A percentile compares a stretch with the other conserved stretches of the same genome.
These are phyloP conservation scores for Cercospora beticola DNA, from an alignment of 2,329 filamentous ascomycete genomes.

Conservation along the genomic window DNA sequence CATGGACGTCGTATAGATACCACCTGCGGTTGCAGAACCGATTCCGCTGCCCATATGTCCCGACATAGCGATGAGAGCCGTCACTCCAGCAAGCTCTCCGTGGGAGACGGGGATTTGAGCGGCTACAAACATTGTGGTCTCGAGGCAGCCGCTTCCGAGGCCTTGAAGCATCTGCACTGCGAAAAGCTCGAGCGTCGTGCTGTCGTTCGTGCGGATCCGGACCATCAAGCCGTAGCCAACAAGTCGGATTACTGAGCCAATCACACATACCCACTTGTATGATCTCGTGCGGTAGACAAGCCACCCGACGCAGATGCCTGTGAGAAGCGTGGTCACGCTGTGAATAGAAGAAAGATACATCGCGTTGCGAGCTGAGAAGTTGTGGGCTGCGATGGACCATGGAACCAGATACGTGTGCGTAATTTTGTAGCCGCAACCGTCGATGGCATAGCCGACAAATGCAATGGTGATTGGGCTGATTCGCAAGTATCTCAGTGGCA, in stretches of 20 bases:
- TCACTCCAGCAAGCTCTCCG: slow-evolving; percentile 50
- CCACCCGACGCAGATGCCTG: slow-evolving; percentile 43
- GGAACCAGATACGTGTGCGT: slow-evolving; percentile 53
- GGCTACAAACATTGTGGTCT: slow-evolving; percentile 34
- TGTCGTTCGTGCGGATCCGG: slow-evolving; percentile 47
- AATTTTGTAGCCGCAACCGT: slow-evolving; percentile 46
- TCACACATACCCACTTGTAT: slow-evolving; percentile 51
- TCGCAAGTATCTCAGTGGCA: slow-evolving; percentile 50
- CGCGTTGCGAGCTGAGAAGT: slow-evolving; percentile 43
- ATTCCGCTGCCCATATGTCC: slow-evolving; percentile 43
- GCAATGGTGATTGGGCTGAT: slow-evolving; percentile 47
- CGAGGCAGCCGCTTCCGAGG: slow-evolving; percentile 49
- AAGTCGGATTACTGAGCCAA: slow-evolving; percentile 45
- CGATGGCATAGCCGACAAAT: slow-evolving; percentile 43
- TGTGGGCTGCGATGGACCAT: slow-evolving; percentile 48
- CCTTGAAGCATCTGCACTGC: slow-evolving; percentile 52
- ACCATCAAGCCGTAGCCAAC: slow-evolving; percentile 55
- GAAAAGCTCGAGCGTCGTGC: slow-evolving; percentile 49
- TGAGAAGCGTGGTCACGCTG: slow-evolving; percentile 42
- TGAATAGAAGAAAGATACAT: slow-evolving; percentile 42
- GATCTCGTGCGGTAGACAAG: slow-evolving; percentile 46
- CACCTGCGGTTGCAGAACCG: slow-evolving; percentile 46
- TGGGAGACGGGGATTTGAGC: slow-evolving; percentile 47
- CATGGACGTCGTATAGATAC: slow-evolving; percentile 53
- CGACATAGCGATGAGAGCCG: slow-evolving; percentile 44